Base-by-base conservation (phyloP, 306 rosid genomes). In the Dryas drummondii region DNA sequence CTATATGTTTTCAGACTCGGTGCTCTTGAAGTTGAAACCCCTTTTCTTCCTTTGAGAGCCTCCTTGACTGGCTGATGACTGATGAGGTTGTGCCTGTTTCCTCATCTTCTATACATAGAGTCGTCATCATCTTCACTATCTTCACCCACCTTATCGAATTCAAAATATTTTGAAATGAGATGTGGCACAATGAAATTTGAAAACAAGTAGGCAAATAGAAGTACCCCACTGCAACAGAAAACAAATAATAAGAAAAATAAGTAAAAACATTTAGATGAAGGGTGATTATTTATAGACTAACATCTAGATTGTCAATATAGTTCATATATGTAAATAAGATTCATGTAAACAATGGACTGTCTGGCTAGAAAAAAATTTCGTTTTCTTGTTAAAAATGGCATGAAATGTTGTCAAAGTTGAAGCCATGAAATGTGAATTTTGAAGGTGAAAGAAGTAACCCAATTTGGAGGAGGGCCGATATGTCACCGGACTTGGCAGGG, bases 121-220 rank as follows among this genome's bases (percentile, higher is more conserved):
- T 76, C 52, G 9, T 37, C 78, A 41, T 84, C 91, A 45, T 14
- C 80, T 74, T 45, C 27, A 57, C 76, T 77, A 44, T 83, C 83
- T 73, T 84, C 78, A 1, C 62, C 76, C 48, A 4, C 58, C 66
- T 79, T 48, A 50, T 84, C 89, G 16, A 66, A 71, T 32, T 78
- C 76, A 2, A 52, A 86, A 67, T 60, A 48, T 68, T 84, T 89
- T 41, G 78, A 49, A 13, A 87, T 40, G 58, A 89, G 44, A 11
- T 78, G 72, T 9, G 97, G 91, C 77, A 87, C 88, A 4, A 84
- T 8, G 72, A 87, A 87, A 71, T 91, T 86, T 6, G 88, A 60
- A 48, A 85, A 13, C 74, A 79, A 71, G 62, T 85, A 91, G 5
- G 77, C 9, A 8, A 66, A 22, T 9, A 89, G 56, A 66, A 87